phyloP scores from a whole-genome alignment of 352 stramenopile species.

The Peronosclerospora sorghi region DNA sequence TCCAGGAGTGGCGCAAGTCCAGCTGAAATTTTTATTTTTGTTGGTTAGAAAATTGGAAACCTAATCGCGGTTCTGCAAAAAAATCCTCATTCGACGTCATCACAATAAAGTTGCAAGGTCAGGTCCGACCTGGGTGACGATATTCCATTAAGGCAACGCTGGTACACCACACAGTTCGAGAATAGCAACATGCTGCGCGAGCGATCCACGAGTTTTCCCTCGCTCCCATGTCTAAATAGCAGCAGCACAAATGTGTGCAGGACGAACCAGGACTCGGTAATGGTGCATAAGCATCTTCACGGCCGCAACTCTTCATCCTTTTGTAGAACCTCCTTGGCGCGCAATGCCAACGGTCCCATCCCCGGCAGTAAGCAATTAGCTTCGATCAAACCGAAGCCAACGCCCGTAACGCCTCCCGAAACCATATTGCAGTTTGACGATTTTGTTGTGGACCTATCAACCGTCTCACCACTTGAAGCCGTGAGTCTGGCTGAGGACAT shows the following conservation, averaged over 20 bases:
- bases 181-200: conserved; percentile 33
- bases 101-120: no score
- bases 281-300: conserved; percentile 37
- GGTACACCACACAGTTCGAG: no score
- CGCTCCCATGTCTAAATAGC: conserved; percentile 17
- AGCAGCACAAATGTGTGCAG: conserved; percentile 13
- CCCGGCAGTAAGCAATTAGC: not conserved
- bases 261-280: conserved; percentile 17
- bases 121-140: no score
- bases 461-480: conserved; percentile 32
- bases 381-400: conserved; percentile 14
- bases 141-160: no score
- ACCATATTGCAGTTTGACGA: conserved; percentile 20
- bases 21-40: conserved; percentile 6
- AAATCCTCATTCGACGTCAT: no score
- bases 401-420: conserved; percentile 1
- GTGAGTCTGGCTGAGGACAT: conserved; percentile 41
- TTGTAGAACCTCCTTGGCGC: conserved; percentile 3
- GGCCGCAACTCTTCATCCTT: conserved; percentile 11
- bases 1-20: not conserved
- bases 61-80: conserved; percentile 3
- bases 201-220: conserved; percentile 20
- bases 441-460: conserved; percentile 31
- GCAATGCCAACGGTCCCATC: conserved; percentile 1
- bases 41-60: conserved; percentile 1